phyloP scores from a whole-genome alignment of 768 basidiomycete species.

The Leccinum rimulosum region DNA sequence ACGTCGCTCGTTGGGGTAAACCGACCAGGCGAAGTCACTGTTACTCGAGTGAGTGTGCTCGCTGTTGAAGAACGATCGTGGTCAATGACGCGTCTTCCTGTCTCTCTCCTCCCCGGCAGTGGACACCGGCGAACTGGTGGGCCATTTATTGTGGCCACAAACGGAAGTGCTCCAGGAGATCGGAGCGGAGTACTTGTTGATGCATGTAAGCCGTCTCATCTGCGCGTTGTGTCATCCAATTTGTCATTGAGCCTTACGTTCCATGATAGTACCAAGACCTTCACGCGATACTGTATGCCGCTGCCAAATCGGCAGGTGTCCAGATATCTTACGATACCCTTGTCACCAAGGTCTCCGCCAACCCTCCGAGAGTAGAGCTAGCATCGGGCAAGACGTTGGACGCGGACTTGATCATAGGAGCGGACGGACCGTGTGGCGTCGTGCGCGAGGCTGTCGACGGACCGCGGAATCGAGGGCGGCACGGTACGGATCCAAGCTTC shows the following conservation, averaged over 20 bases:
- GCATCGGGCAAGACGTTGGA: constrained; percentile 41
- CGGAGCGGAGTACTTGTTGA: constrained; percentile 46
- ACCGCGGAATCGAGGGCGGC: constrained; percentile 22
- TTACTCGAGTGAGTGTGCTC: constrained; percentile 13
- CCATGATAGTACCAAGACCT: constrained; percentile 50
- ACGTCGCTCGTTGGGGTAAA: constrained; percentile 34
- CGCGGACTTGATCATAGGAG: constrained; percentile 55
- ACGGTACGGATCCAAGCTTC: constrained; percentile 22
- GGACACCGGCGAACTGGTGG: constrained; percentile 40
- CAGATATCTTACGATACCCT: constrained; percentile 41
- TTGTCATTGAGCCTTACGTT: not conserved
- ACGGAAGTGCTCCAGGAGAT: constrained; percentile 45
- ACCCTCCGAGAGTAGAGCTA: constrained; percentile 32
- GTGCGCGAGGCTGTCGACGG: constrained; percentile 30
- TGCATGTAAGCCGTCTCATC: constrained; percentile 38
- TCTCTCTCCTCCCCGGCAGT: constrained; percentile 26
- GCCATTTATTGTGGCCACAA: constrained; percentile 41
- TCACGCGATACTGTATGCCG: constrained; percentile 42
- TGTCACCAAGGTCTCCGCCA: constrained; percentile 31
- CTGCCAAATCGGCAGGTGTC: constrained; percentile 47
- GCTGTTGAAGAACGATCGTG: not conserved
- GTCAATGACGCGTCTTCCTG: not conserved
- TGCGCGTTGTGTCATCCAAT: not conserved
- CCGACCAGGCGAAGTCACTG: constrained; percentile 14
- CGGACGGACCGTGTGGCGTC: constrained; percentile 52